Conservation (phyloP, 495 filamentous ascomycete species). For the Penicillium turbatum region DNA sequence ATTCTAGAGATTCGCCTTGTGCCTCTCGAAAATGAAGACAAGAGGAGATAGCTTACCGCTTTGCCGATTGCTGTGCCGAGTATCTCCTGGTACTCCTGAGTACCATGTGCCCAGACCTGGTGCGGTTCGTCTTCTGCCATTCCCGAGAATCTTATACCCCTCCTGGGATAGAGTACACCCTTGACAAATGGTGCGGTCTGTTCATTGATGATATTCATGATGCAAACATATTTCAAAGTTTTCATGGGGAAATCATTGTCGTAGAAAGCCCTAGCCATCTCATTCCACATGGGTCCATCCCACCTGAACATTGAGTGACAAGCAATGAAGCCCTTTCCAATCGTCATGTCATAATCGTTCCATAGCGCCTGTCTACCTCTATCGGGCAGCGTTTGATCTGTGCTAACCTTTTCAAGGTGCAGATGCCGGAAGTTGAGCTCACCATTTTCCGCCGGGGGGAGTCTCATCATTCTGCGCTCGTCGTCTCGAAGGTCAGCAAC, state of each 20-base stretch:
- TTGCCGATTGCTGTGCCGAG: neutral
- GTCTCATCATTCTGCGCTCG: neutral
- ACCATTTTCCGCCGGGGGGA: no score
- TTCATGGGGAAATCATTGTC: neutral
- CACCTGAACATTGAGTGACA: neutral
- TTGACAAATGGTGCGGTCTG: neutral
- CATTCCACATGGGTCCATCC: neutral
- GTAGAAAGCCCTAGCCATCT: neutral
- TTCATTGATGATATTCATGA: neutral
- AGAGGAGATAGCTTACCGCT: neutral
- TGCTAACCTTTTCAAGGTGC: no score
- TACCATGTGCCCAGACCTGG: neutral
- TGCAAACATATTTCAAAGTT: neutral
- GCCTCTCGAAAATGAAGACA: neutral
- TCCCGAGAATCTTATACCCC: neutral
- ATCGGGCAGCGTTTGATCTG: no score
- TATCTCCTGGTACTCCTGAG: neutral
- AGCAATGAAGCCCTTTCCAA: neutral
- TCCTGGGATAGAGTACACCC: neutral
- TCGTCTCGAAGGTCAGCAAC: neutral
- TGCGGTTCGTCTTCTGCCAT: neutral
- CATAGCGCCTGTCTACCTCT: no score
- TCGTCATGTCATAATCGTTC: neutral
- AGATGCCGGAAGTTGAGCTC: no score
- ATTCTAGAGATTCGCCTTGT: neutral